phyloP scores from a whole-genome alignment of 768 basidiomycete genomes.

The Inosperma sp. region DNA sequence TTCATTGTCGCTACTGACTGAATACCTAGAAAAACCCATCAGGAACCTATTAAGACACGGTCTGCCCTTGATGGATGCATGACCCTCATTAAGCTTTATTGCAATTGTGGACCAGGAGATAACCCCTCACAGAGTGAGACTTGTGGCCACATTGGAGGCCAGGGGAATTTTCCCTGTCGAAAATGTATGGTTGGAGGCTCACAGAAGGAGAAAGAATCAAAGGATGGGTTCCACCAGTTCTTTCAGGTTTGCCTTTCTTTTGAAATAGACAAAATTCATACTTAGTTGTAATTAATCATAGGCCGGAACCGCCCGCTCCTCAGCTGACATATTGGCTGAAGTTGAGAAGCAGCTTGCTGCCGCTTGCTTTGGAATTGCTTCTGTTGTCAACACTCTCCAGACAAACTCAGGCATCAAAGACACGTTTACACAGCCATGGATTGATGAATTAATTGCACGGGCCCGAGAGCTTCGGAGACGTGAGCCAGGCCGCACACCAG shows the following conservation, averaged over 20 bases:
- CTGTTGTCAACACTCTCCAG: conserved; percentile 25
- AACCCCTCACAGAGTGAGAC: conserved; percentile 39
- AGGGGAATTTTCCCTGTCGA: conserved; percentile 38
- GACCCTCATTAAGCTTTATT: conserved; percentile 24
- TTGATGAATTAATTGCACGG: conserved; percentile 27
- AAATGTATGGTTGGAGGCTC: conserved; percentile 38
- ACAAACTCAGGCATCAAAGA: conserved; percentile 38
- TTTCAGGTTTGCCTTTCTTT: conserved; percentile 24
- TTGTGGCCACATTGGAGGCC: conserved; percentile 36
- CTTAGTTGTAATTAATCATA: conserved; percentile 9
- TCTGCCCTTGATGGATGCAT: conserved; percentile 23
- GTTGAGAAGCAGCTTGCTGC: conserved; percentile 29
- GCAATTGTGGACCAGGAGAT: conserved; percentile 31
- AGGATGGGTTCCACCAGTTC: conserved; percentile 32
- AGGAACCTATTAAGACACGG: conserved; percentile 28
- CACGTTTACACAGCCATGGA: conserved; percentile 34
- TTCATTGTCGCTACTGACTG: neutral
- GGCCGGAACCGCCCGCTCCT: conserved; percentile 22
- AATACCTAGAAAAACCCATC: conserved; percentile 27
- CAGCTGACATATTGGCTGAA: conserved; percentile 15
- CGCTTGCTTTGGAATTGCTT: conserved; percentile 31
- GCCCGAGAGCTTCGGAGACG: conserved; percentile 19
- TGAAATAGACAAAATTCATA: neutral
- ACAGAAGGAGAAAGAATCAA: conserved; percentile 24
- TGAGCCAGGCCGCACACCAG: conserved; percentile 12